Conservation (phyloP, 2,329 filamentous ascomycete species). For the Fusarium cyanostomum region DNA sequence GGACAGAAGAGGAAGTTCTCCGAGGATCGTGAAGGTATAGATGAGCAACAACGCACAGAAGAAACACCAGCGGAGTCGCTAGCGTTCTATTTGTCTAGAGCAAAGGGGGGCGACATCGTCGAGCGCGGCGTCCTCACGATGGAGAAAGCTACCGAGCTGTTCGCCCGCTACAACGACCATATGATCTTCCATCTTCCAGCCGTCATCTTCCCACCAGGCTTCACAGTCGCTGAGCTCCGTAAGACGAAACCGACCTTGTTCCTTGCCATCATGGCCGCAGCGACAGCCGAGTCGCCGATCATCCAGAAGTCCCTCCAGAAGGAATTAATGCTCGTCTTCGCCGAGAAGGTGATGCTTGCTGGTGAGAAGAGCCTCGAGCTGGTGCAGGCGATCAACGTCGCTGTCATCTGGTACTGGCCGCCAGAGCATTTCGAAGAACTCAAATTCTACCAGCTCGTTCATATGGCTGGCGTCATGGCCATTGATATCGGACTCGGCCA, state of each 20-base stretch:
- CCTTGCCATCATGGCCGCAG: conserved; percentile 73
- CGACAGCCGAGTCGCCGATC: conserved; percentile 64
- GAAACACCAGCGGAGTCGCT: conserved; percentile 29
- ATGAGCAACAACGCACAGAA: conserved; percentile 22
- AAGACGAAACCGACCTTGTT: conserved; percentile 72
- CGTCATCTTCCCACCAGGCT: conserved; percentile 66
- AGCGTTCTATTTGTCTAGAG: conserved; percentile 35
- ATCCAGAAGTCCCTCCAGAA: conserved; percentile 71
- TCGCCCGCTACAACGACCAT: conserved; percentile 65
- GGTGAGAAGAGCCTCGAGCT: conserved; percentile 86
- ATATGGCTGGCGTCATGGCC: conserved; percentile 82
- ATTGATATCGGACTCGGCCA: conserved; percentile 82
- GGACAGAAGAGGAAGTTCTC: conserved; percentile 48
- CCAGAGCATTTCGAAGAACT: conserved; percentile 85
- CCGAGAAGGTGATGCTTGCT: conserved; percentile 76
- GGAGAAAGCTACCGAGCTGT: conserved; percentile 64
- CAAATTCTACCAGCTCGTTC: conserved; percentile 89
- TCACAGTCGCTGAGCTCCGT: conserved; percentile 65
- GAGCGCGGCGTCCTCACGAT: conserved; percentile 68
- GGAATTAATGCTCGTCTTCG: conserved; percentile 77
- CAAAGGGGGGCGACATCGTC: conserved; percentile 60
- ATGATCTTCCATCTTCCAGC: conserved; percentile 71
- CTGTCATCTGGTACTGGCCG: conserved; percentile 86
- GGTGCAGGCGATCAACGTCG: conserved; percentile 79
- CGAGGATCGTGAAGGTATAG: conserved; percentile 32